A percentile compares a stretch with the other conserved stretches of the same genome.
These are phyloP conservation scores for Erysimum cheiranthoides DNA, from an alignment of 345 rosid species.

Conservation along the genomic window DNA sequence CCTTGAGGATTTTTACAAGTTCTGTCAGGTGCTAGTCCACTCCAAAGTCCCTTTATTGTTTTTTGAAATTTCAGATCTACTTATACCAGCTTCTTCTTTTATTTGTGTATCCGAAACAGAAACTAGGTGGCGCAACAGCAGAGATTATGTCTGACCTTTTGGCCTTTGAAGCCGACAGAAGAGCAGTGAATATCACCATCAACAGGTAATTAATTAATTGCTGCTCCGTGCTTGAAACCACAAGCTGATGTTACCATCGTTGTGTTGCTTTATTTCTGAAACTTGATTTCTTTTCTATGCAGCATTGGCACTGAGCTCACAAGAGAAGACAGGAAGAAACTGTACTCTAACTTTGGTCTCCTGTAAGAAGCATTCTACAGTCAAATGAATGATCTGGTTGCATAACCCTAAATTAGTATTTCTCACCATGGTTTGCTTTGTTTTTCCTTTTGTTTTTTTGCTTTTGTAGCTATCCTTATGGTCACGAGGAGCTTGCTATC, in stretches of 20 bases:
- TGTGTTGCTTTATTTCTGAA: neutral
- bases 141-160: conserved; percentile 99
- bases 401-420: too few relatives aligned
- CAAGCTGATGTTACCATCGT: neutral
- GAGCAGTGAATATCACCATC: conserved; percentile 95
- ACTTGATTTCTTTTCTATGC: conserved; percentile 33
- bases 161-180: conserved; percentile 97
- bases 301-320: conserved; percentile 99
- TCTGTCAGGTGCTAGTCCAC: conserved; percentile 76
- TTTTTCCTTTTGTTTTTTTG: neutral
- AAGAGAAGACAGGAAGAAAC: conserved; percentile 91
- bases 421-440: too few relatives aligned
- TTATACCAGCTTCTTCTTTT: neutral
- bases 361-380: conserved; percentile 58
- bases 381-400: neutral
- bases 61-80: neutral
- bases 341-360: conserved; percentile 93
- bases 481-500: conserved; percentile 89
- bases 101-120: conserved; percentile 49
- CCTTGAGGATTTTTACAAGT: conserved; percentile 95
- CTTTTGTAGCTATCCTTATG: conserved; percentile 71
- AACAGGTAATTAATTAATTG: conserved; percentile 60
- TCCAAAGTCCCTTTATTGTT: neutral
- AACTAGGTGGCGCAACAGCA: conserved; percentile 98
- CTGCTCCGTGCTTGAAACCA: neutral